A percentile compares a stretch with the other conserved stretches of the same genome.
These are phyloP conservation scores for Vickermania spadyakhi DNA, from an alignment of 208 protist species.

Conservation along the genomic window DNA sequence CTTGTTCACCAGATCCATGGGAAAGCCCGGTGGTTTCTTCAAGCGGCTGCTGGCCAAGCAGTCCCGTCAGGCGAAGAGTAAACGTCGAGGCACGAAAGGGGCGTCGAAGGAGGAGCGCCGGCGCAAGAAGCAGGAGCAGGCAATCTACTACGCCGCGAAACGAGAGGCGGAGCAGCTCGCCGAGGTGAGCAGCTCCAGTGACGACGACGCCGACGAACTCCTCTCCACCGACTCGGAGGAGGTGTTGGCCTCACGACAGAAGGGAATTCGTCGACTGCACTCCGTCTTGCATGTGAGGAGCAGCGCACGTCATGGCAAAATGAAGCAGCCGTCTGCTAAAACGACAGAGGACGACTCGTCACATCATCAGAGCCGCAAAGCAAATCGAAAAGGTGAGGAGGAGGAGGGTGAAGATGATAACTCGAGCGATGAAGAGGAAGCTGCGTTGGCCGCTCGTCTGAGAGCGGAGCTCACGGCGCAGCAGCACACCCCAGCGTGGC, in stretches of 20 bases:
- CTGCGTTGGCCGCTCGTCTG: not conserved
- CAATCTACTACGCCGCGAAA: conserved; percentile 65
- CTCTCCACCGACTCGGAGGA: conserved; percentile 41
- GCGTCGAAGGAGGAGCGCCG: conserved; percentile 65
- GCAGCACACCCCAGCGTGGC: too few species aligned
- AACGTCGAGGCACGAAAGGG: conserved; percentile 65
- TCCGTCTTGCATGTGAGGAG: conserved; percentile 9
- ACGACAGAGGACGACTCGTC: too few species aligned
- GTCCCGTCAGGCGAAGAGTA: conserved; percentile 26
- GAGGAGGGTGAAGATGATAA: conserved; percentile 18
- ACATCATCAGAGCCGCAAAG: too few species aligned
- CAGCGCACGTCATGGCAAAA: not conserved
- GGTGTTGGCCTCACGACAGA: conserved; percentile 7
- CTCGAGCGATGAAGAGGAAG: not conserved
- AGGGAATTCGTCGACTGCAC: conserved; percentile 10
- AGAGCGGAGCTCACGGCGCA: not conserved
- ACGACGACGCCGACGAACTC: conserved; percentile 18
- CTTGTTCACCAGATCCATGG: conserved; percentile 30
- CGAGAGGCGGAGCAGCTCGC: conserved; percentile 68
- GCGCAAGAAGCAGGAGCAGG: conserved; percentile 56
- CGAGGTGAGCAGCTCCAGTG: conserved; percentile 62
- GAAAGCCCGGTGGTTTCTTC: conserved; percentile 77
- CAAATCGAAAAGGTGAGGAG: conserved; percentile 13
- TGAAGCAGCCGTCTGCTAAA: too few species aligned
- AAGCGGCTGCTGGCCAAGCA: conserved; percentile 74